Evolutionary conservation across 139 green algal species (phyloP).

Genomic region (Chlorella ohadii): DNA sequence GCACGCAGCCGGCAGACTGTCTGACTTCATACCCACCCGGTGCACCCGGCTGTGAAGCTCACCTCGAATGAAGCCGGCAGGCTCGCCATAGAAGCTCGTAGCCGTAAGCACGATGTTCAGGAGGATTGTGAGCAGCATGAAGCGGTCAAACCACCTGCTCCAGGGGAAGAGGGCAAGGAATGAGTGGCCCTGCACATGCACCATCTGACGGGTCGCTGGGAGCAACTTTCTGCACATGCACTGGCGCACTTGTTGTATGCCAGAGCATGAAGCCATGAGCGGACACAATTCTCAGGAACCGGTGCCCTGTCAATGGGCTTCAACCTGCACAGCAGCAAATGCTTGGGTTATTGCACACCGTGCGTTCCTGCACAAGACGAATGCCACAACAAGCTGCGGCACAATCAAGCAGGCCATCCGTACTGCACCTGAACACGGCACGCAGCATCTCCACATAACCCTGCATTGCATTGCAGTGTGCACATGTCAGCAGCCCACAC

Average conservation of each 20-base stretch:
- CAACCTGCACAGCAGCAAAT: slow-evolving; percentile 28
- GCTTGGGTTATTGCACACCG: too few species aligned
- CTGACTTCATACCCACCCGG: too few species aligned
- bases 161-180: too few species aligned
- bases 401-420: too few species aligned
- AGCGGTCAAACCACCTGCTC: slow-evolving; percentile 51
- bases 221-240: too few species aligned
- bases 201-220: too few species aligned
- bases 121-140: slow-evolving; percentile 63
- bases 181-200: too few species aligned
- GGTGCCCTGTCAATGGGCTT: slow-evolving; percentile 66
- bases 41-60: too few species aligned
- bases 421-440: slow-evolving; percentile 33
- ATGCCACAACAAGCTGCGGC: too few species aligned
- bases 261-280: slow-evolving; percentile 36
- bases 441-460: slow-evolving; percentile 22
- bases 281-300: slow-evolving; percentile 37
- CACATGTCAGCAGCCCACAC: too few species aligned
- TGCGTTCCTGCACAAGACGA: too few species aligned
- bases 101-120: slow-evolving; percentile 72
- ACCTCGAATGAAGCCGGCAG: slow-evolving; percentile 36
- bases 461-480: slow-evolving; percentile 24
- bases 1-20: too few species aligned
- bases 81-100: slow-evolving; percentile 54
- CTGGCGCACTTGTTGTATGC: slow-evolving; percentile 14